Percentiles rank a stretch among this genome's conserved stretches.
Conservation (phyloP, 2,329 filamentous ascomycete species). For the Fusarium tricinctum region DNA sequence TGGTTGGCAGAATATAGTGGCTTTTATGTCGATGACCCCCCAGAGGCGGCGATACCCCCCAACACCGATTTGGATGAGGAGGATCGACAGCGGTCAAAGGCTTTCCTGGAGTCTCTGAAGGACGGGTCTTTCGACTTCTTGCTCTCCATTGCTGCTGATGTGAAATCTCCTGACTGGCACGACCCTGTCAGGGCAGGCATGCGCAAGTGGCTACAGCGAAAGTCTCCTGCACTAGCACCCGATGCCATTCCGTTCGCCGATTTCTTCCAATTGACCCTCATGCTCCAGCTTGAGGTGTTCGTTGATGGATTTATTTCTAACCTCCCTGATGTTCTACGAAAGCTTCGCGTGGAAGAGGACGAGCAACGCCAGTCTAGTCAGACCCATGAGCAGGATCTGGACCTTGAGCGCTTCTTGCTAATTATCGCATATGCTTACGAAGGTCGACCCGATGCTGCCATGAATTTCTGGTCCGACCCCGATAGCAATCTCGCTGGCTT, state of each 20-base stretch:
- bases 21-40: constrained; percentile 82
- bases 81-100: constrained; percentile 76
- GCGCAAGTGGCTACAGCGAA: constrained; percentile 84
- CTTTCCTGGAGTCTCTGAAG: constrained; percentile 82
- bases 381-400: constrained; percentile 75
- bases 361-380: constrained; percentile 81
- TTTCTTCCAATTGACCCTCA: constrained; percentile 79
- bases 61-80: constrained; percentile 78
- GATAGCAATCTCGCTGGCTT: constrained; percentile 96
- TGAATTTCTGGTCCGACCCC: constrained; percentile 91
- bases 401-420: constrained; percentile 90
- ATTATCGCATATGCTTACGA: constrained; percentile 95
- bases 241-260: constrained; percentile 78
- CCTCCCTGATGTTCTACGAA: constrained; percentile 90
- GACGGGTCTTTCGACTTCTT: constrained; percentile 95
- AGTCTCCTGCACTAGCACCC: constrained; percentile 76
- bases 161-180: constrained; percentile 85
- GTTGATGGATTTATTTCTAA: constrained; percentile 95
- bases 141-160: constrained; percentile 84
- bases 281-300: constrained; percentile 87
- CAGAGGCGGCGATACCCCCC: constrained; percentile 67
- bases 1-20: constrained; percentile 96
- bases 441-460: constrained; percentile 83
- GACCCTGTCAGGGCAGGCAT: constrained; percentile 88
- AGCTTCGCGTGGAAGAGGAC: constrained; percentile 89